phyloP scores from a whole-genome alignment of 495 filamentous ascomycete species.

The Neurospora sp. region DNA sequence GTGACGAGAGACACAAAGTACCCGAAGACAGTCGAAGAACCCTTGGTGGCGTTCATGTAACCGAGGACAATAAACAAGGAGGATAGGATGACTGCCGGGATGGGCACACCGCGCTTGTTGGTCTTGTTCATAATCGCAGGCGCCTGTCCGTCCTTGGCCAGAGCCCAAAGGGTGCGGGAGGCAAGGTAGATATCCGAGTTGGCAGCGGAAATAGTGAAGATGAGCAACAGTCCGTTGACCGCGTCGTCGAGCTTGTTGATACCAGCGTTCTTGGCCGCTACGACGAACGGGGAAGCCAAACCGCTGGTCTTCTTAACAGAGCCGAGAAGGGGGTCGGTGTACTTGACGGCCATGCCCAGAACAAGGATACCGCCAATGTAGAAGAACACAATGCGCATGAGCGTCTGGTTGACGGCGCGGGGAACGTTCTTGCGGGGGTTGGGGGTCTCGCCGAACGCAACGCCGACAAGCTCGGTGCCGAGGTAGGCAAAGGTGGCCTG shows the following conservation, averaged over 20 bases:
- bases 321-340: conserved; percentile 45
- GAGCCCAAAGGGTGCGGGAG: conserved; percentile 67
- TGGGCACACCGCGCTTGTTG: conserved; percentile 65
- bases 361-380: conserved; percentile 62
- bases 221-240: conserved; percentile 70
- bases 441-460: conserved; percentile 71
- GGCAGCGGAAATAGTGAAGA: conserved; percentile 70
- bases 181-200: conserved; percentile 79
- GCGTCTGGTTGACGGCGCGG: conserved; percentile 59
- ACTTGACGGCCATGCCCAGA: conserved; percentile 59
- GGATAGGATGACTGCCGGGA: conserved; percentile 53
- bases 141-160: conserved; percentile 68
- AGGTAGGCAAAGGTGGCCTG: conserved; percentile 76
- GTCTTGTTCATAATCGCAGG: conserved; percentile 61
- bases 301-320: conserved; percentile 40
- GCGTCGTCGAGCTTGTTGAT: conserved; percentile 59
- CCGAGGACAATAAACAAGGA: conserved; percentile 57
- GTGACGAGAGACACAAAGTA: conserved; percentile 83
- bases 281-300: conserved; percentile 56
- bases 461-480: conserved; percentile 75
- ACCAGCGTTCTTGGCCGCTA: conserved; percentile 50
- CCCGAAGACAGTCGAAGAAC: conserved; percentile 58
- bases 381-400: conserved; percentile 66
- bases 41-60: conserved; percentile 65
- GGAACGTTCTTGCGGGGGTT: conserved; percentile 70